These are phyloP conservation scores for Smallanthus sonchifolius DNA, from an alignment of 129 eudicot species.

Conservation along the genomic window DNA sequence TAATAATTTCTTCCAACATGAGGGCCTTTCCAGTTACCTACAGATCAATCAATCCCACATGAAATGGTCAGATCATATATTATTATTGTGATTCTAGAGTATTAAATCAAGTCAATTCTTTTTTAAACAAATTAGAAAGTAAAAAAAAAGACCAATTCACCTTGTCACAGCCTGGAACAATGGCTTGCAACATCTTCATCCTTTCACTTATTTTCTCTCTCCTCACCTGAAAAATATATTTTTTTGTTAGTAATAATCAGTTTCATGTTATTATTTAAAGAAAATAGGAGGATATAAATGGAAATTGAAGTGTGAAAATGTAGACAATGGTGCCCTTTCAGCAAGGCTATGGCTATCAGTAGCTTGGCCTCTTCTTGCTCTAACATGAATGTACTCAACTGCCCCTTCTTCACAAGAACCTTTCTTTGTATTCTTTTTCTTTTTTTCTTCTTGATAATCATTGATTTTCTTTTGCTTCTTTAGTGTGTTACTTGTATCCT, in stretches of 20 bases:
- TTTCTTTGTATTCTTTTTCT: constrained; percentile 23
- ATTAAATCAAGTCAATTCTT: not conserved
- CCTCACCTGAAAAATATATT: constrained; percentile 55
- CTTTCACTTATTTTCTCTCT: constrained; percentile 97
- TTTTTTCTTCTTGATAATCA: constrained; percentile 35
- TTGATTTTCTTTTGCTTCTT: constrained; percentile 50
- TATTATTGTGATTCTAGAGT: constrained; percentile 8
- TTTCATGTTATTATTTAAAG: not conserved
- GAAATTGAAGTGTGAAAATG: constrained; percentile 21
- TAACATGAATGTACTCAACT: constrained; percentile 79
- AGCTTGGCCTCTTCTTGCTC: constrained; percentile 98
- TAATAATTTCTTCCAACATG: constrained; percentile 96
- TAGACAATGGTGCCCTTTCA: constrained; percentile 68
- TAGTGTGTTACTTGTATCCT: constrained; percentile 38
- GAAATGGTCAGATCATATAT: constrained; percentile 46
- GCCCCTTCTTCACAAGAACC: constrained; percentile 35
- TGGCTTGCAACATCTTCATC: constrained; percentile 82
- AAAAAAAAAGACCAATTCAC: constrained; percentile 39
- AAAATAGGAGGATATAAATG: constrained; percentile 15
- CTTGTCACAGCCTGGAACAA: constrained; percentile 99
- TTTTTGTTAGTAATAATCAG: not conserved
- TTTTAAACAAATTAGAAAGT: not conserved
- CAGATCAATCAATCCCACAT: constrained; percentile 49
- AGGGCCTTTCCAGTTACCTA: constrained; percentile 99
- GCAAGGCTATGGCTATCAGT: constrained; percentile 98